Percentiles rank a stretch among this genome's conserved stretches.
Evolutionary conservation across 495 filamentous ascomycete genomes (phyloP).

Genomic region (Penicillium canescens): DNA sequence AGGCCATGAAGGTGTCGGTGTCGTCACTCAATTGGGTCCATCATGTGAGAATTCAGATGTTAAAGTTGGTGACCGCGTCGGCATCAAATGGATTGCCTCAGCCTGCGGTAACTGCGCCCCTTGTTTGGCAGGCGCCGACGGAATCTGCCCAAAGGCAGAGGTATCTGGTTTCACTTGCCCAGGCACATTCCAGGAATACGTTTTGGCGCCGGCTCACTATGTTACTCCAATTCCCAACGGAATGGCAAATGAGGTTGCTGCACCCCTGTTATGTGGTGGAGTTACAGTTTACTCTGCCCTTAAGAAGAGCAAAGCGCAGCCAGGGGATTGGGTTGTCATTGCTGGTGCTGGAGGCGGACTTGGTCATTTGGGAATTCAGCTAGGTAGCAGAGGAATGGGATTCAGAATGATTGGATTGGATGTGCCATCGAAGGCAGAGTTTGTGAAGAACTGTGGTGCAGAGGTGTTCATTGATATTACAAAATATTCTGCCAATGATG

Average conservation of each 20-base stretch:
- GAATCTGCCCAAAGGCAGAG: slow-evolving; percentile 45
- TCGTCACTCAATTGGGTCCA: slow-evolving; percentile 27
- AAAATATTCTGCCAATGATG: not conserved
- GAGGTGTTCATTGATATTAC: slow-evolving; percentile 8
- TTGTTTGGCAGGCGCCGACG: slow-evolving; percentile 50
- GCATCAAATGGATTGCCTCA: slow-evolving; percentile 44
- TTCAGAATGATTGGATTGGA: slow-evolving; percentile 35
- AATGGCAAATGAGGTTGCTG: slow-evolving; percentile 48
- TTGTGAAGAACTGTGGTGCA: slow-evolving; percentile 7
- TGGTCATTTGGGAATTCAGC: slow-evolving; percentile 54
- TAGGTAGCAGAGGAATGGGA: slow-evolving; percentile 46
- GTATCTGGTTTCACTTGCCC: slow-evolving; percentile 27
- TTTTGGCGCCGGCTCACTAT: slow-evolving; percentile 51
- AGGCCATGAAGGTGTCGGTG: slow-evolving; percentile 52
- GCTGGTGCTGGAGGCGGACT: slow-evolving; percentile 49
- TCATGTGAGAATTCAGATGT: slow-evolving; percentile 45
- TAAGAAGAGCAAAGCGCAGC: slow-evolving; percentile 46
- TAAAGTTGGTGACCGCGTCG: slow-evolving; percentile 56
- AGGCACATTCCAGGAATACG: slow-evolving; percentile 64
- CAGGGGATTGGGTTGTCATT: slow-evolving; percentile 55
- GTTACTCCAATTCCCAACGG: slow-evolving; percentile 60
- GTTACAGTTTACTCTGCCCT: slow-evolving; percentile 50
- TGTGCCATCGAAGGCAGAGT: not conserved
- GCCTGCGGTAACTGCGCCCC: slow-evolving; percentile 36
- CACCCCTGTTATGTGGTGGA: slow-evolving; percentile 55